Evolutionary conservation across 2,329 filamentous ascomycete genomes (phyloP).

Genomic region (Nemania sp.): DNA sequence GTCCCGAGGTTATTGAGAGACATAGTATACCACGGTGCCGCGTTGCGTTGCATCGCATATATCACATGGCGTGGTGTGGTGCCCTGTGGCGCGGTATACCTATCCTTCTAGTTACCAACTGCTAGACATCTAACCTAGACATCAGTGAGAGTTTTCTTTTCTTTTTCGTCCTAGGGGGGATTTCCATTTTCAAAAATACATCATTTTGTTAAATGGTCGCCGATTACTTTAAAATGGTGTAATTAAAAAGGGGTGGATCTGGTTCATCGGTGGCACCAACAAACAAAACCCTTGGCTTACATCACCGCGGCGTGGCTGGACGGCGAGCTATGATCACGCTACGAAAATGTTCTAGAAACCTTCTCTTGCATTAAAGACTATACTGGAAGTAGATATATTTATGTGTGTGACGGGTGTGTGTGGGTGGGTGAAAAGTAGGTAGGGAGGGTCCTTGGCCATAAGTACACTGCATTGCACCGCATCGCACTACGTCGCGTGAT

Average conservation of each 20-base stretch:
- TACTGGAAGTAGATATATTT: not conserved
- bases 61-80: not conserved
- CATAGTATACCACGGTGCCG: not conserved
- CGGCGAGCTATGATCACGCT: not conserved
- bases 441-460: too few species aligned
- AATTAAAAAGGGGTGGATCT: too few species aligned
- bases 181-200: not conserved
- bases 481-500: constrained; percentile 10
- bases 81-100: not conserved
- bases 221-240: too few species aligned
- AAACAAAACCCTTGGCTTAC: too few species aligned
- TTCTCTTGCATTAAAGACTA: not conserved
- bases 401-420: not conserved
- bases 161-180: too few species aligned
- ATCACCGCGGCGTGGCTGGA: too few species aligned
- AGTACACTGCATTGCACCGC: not conserved
- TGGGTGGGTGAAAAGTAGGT: too few species aligned
- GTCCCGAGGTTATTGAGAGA: too few species aligned
- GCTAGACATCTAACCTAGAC: too few species aligned
- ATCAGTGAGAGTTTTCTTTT: too few species aligned
- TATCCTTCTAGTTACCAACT: too few species aligned
- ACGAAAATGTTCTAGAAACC: not conserved
- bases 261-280: too few species aligned
- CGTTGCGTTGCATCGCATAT: not conserved
- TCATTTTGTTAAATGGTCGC: not conserved